Evolutionary conservation across 768 basidiomycete species (phyloP).

Genomic region (Serendipita vermifera): DNA sequence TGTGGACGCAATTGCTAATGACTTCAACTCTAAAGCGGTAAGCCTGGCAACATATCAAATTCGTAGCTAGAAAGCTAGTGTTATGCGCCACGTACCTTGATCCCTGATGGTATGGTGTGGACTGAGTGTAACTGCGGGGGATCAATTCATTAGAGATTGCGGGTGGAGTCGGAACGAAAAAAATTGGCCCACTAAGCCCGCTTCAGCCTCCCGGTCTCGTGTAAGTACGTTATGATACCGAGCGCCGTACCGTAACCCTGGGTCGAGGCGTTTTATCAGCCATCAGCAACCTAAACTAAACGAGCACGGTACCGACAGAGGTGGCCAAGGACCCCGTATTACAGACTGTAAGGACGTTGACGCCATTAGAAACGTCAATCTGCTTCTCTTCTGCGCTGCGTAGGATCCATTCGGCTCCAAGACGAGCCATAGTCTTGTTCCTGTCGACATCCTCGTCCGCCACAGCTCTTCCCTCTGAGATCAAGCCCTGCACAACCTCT

Average conservation of each 20-base stretch:
- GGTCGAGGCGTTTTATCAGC: conserved; percentile 9
- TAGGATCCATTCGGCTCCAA: conserved; percentile 78
- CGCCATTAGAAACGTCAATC: conserved; percentile 28
- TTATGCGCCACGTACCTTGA: conserved; percentile 39
- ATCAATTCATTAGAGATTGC: background rate
- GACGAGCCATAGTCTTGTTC: conserved; percentile 72
- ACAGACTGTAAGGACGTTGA: conserved; percentile 87
- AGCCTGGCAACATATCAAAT: conserved; percentile 35
- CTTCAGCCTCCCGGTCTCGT: conserved; percentile 61
- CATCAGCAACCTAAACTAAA: conserved; percentile 10
- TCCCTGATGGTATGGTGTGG: conserved; percentile 89
- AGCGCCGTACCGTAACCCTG: conserved; percentile 94
- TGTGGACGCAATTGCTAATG: conserved; percentile 67
- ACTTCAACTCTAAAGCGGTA: conserved; percentile 80
- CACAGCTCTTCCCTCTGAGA: conserved; percentile 60
- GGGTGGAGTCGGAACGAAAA: background rate
- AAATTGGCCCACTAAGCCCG: conserved; percentile 43
- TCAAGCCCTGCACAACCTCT: conserved; percentile 39
- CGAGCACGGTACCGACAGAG: conserved; percentile 52
- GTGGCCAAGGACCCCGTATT: conserved; percentile 96
- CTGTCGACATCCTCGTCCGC: conserved; percentile 78
- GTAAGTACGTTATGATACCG: conserved; percentile 82
- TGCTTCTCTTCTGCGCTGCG: conserved; percentile 33
- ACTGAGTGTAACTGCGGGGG: conserved; percentile 57
- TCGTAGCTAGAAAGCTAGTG: background rate